A percentile compares a stretch with the other conserved stretches of the same genome.
These are phyloP conservation scores for Macadamia integrifolia DNA, from an alignment of 164 flowering plant genomes.

Conservation along the genomic window DNA sequence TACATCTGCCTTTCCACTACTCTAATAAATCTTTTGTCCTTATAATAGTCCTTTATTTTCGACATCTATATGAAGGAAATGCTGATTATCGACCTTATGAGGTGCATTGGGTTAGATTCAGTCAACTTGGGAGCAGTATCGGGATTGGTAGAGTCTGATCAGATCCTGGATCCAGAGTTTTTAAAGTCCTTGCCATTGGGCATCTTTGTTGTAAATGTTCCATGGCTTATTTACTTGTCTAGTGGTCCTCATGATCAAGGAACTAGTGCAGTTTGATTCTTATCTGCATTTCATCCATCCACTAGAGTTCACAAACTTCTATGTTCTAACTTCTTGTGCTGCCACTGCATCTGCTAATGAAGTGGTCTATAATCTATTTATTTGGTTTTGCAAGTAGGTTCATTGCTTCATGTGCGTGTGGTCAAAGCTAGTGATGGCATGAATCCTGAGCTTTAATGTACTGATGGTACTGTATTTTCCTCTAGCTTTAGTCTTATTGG, in stretches of 20 bases:
- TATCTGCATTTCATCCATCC: neutral
- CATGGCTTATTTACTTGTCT: neutral
- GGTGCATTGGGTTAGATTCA: neutral
- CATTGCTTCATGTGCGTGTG: slow-evolving; percentile 77
- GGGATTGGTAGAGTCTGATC: too few relatives aligned
- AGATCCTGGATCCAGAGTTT: too few relatives aligned
- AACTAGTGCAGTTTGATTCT: neutral
- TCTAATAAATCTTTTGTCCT: neutral
- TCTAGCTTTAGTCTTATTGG: neutral
- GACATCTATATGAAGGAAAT: neutral
- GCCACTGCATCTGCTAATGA: neutral
- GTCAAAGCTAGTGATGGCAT: slow-evolving; percentile 82
- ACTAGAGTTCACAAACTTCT: neutral
- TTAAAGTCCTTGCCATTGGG: too few relatives aligned
- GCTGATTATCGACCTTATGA: neutral
- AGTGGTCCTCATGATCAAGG: neutral
- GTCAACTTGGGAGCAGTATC: too few relatives aligned
- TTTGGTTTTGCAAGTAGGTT: slow-evolving; percentile 50
- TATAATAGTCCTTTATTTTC: neutral
- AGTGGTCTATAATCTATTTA: neutral
- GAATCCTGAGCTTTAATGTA: slow-evolving; percentile 94
- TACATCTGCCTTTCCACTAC: slow-evolving; percentile 9
- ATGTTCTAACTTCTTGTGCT: neutral
- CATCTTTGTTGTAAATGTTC: too few relatives aligned
- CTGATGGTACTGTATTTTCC: slow-evolving; percentile 57